Conservation (phyloP, 2,329 filamentous ascomycete species). For the Trichothecium roseum region DNA sequence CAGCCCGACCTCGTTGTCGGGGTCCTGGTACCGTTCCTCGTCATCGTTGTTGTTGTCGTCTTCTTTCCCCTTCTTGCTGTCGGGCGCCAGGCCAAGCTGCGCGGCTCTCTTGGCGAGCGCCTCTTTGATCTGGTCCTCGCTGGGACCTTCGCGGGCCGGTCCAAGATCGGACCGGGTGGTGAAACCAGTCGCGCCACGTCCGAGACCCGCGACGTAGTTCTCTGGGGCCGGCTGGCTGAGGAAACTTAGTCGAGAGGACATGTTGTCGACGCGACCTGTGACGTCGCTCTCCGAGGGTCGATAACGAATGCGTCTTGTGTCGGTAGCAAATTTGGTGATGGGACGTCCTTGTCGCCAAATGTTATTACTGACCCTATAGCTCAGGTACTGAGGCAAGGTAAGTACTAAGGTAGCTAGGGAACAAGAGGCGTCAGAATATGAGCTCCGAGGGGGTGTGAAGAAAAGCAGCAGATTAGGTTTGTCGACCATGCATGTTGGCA, state of each 20-base stretch:
- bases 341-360: too few species aligned
- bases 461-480: too few species aligned
- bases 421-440: too few species aligned
- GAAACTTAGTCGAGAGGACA: constrained; percentile 67
- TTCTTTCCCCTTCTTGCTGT: constrained; percentile 60
- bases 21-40: constrained; percentile 82
- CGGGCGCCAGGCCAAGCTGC: constrained; percentile 60
- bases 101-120: constrained; percentile 89
- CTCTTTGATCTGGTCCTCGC: constrained; percentile 97
- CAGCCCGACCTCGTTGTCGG: constrained; percentile 91
- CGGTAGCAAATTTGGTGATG: too few species aligned
- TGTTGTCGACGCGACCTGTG: too few species aligned
- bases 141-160: constrained; percentile 87
- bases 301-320: too few species aligned
- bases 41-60: constrained; percentile 63
- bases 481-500: too few species aligned
- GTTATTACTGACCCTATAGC: too few species aligned
- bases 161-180: constrained; percentile 95
- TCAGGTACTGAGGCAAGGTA: too few species aligned
- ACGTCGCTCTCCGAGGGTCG: too few species aligned
- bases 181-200: constrained; percentile 95
- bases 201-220: constrained; percentile 91
- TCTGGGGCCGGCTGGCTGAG: constrained; percentile 75
- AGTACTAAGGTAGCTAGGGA: too few species aligned
- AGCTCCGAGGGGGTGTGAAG: too few species aligned